A percentile compares a stretch with the other conserved stretches of the same genome.
Conservation (phyloP, 2,329 filamentous ascomycete genomes). For the Microascus cirrosus region DNA sequence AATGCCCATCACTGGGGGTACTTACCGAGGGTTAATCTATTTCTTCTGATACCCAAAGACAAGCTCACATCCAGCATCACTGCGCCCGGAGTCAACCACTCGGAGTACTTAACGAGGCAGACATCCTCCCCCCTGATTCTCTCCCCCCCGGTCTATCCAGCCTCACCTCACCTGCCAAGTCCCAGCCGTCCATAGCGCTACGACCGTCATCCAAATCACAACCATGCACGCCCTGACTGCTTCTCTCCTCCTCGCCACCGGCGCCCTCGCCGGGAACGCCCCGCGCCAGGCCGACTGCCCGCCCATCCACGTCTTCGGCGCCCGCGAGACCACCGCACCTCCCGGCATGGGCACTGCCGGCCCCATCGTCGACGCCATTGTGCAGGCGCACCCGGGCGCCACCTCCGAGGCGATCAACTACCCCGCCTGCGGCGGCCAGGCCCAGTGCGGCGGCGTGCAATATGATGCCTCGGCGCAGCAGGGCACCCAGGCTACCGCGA, state of each 20-base stretch:
- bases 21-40: not conserved
- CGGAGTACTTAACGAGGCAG: not conserved
- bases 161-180: not conserved
- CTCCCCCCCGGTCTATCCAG: not conserved
- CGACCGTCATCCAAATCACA: not conserved
- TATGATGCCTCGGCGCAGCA: conserved; percentile 48
- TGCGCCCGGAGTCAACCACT: not conserved
- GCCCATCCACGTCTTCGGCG: conserved; percentile 31
- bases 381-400: conserved; percentile 33
- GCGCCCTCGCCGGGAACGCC: conserved; percentile 8
- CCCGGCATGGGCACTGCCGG: conserved; percentile 40
- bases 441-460: conserved; percentile 42
- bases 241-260: conserved; percentile 9
- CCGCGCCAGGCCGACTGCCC: conserved; percentile 18
- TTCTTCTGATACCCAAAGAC: not conserved
- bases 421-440: conserved; percentile 28
- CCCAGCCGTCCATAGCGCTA: not conserved
- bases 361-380: conserved; percentile 37
- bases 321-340: conserved; percentile 35
- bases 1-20: not conserved
- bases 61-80: not conserved
- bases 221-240: conserved; percentile 2
- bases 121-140: not conserved
- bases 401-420: conserved; percentile 46
- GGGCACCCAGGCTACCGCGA: conserved; percentile 46